These are phyloP conservation scores for Fusarium oxysporum DNA, from an alignment of 2,329 filamentous ascomycete genomes.

Conservation along the genomic window DNA sequence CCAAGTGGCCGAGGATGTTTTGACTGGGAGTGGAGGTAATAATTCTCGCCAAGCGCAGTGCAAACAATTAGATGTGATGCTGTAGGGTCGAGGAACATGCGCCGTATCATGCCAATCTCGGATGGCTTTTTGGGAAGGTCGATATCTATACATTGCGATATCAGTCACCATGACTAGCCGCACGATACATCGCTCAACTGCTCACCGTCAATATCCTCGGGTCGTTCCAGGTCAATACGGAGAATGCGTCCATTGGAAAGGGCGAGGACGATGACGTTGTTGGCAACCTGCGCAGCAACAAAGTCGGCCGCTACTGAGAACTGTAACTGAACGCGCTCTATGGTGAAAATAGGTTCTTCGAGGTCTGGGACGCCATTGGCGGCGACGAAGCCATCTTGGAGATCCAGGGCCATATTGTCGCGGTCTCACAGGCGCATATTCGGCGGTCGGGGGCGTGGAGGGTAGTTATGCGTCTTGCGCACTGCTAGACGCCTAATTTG, in stretches of 20 bases:
- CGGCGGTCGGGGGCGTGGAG: conserved; percentile 5
- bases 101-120: conserved; percentile 90
- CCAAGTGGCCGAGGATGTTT: conserved; percentile 85
- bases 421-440: conserved; percentile 41
- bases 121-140: conserved; percentile 94
- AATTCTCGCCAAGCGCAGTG: conserved; percentile 93
- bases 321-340: conserved; percentile 91
- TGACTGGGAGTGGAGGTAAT: conserved; percentile 96
- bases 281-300: conserved; percentile 94
- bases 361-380: conserved; percentile 67
- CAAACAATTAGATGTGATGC: conserved; percentile 94
- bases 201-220: conserved; percentile 92
- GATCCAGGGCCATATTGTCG: conserved; percentile 52
- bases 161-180: conserved; percentile 19
- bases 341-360: conserved; percentile 89
- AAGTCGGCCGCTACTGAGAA: conserved; percentile 97
- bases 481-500: background rate
- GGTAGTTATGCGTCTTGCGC: conserved; percentile 5
- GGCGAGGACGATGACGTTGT: conserved; percentile 94
- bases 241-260: conserved; percentile 92
- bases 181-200: background rate
- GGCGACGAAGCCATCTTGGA: conserved; percentile 75
- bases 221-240: conserved; percentile 91
- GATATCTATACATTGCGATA: conserved; percentile 74
- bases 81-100: conserved; percentile 97